A percentile compares a stretch with the other conserved stretches of the same genome.
Evolutionary conservation across 768 basidiomycete species (phyloP).

Genomic region (Tylopilus vinaceipallidus): DNA sequence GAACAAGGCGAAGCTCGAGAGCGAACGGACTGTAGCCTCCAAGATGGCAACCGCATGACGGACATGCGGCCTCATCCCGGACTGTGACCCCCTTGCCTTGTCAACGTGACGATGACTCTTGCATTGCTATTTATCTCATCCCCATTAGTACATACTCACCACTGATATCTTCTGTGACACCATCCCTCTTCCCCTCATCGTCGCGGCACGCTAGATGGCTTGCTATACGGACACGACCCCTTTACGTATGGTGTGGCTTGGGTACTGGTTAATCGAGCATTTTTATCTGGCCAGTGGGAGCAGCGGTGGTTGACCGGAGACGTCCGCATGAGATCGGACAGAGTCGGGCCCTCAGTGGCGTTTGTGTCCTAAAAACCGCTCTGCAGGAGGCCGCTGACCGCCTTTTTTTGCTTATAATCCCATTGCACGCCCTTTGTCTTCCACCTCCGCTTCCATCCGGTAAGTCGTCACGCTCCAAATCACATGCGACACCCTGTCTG

Average conservation of each 20-base stretch:
- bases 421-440: background rate
- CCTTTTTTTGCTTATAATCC: too few relatives aligned
- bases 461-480: conserved; percentile 7
- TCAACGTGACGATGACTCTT: conserved; percentile 21
- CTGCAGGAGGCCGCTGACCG: too few relatives aligned
- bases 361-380: background rate
- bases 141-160: conserved; percentile 19
- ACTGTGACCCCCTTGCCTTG: conserved; percentile 12
- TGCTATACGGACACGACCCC: conserved; percentile 7
- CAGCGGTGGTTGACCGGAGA: too few relatives aligned
- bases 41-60: conserved; percentile 80
- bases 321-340: conserved; percentile 10
- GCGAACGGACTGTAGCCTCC: conserved; percentile 80
- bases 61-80: conserved; percentile 10
- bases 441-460: background rate
- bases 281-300: too few relatives aligned
- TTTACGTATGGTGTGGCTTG: conserved; percentile 8
- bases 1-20: conserved; percentile 86
- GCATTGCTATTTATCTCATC: conserved; percentile 31
- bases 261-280: conserved; percentile 21
- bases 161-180: conserved; percentile 9
- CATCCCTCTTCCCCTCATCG: background rate
- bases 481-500: conserved; percentile 17
- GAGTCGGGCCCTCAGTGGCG: background rate
- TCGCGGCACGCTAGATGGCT: conserved; percentile 14